A percentile compares a stretch with the other conserved stretches of the same genome.
phyloP scores from a whole-genome alignment of 2,329 filamentous ascomycete genomes.

The Neofusicoccum umdonicola region DNA sequence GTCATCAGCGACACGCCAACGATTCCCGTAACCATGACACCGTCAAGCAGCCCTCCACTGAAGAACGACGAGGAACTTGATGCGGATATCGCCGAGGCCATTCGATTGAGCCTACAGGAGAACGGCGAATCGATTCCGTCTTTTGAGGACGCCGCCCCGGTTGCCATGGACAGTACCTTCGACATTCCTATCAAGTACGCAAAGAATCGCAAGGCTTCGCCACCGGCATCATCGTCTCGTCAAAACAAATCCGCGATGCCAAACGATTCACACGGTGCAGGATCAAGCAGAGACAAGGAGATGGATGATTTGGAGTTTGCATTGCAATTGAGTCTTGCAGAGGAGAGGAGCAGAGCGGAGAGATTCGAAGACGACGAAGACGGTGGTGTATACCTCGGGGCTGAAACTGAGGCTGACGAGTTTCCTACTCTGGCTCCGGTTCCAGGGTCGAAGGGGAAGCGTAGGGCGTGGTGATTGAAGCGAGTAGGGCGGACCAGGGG shows the following conservation, averaged over 20 bases:
- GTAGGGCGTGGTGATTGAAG: slow-evolving; percentile 8
- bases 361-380: background rate
- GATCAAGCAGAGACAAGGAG: slow-evolving; percentile 42
- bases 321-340: slow-evolving; percentile 60
- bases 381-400: background rate
- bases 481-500: too few species aligned
- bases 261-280: slow-evolving; percentile 35
- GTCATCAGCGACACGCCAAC: slow-evolving; percentile 35
- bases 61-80: slow-evolving; percentile 51
- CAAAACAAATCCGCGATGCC: slow-evolving; percentile 22
- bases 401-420: background rate
- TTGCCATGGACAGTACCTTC: slow-evolving; percentile 24
- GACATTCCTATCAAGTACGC: slow-evolving; percentile 49
- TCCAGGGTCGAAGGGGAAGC: slow-evolving; percentile 10
- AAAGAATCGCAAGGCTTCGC: slow-evolving; percentile 31
- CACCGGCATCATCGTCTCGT: slow-evolving; percentile 19
- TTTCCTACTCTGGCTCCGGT: slow-evolving; percentile 12
- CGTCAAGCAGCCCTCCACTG: slow-evolving; percentile 28
- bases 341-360: slow-evolving; percentile 52
- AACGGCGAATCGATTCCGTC: slow-evolving; percentile 17
- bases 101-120: slow-evolving; percentile 49
- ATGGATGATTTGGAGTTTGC: slow-evolving; percentile 61
- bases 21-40: slow-evolving; percentile 29
- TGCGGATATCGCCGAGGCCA: slow-evolving; percentile 62
- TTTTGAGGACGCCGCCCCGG: background rate